Percentiles rank a stretch among this genome's conserved stretches.
Conservation (phyloP, 106 monocot species). For the Apostasia shenzhenica region DNA sequence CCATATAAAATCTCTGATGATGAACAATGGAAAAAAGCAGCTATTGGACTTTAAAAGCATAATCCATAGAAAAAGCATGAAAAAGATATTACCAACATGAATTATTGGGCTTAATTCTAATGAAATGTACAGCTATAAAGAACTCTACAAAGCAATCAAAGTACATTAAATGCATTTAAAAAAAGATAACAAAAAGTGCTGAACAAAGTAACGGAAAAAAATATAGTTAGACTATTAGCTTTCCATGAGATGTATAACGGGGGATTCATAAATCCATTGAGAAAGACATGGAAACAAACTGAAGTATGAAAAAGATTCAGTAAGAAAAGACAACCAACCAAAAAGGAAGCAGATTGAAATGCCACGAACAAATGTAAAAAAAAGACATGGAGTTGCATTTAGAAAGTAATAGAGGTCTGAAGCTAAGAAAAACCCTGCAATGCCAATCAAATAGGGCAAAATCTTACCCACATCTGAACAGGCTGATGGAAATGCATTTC, state of each 20-base stretch:
- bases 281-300: too few species aligned
- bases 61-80: neutral
- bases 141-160: too few species aligned
- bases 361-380: neutral
- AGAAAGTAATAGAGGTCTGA: neutral
- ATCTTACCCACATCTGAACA: constrained; percentile 95
- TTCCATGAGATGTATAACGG: too few species aligned
- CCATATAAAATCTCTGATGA: neutral
- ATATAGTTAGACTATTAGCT: too few species aligned
- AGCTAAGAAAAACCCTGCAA: neutral
- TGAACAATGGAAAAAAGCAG: neutral
- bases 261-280: too few species aligned
- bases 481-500: constrained; percentile 94
- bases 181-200: too few species aligned
- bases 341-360: neutral
- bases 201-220: too few species aligned
- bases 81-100: neutral
- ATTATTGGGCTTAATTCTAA: too few species aligned
- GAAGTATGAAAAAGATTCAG: too few species aligned
- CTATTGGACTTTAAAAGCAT: neutral
- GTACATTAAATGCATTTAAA: too few species aligned
- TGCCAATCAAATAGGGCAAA: neutral
- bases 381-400: neutral
- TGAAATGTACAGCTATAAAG: too few species aligned
- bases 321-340: neutral